Percentiles rank a stretch among this genome's conserved stretches.
These are phyloP conservation scores for Olyra latifolia DNA, from an alignment of 176 grass and related monocot genomes.

Conservation along the genomic window DNA sequence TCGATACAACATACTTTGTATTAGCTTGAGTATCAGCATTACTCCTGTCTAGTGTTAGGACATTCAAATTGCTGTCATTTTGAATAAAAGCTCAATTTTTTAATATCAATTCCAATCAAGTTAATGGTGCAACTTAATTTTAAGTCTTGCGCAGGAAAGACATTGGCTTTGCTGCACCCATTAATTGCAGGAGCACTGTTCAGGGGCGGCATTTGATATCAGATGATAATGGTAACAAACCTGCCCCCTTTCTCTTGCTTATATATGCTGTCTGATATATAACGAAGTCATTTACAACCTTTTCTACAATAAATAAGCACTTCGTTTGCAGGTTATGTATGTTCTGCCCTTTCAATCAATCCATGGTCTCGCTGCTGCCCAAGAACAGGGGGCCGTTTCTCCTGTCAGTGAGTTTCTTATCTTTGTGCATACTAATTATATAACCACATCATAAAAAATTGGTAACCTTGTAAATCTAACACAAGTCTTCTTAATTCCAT, in stretches of 20 bases:
- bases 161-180: constrained; percentile 48
- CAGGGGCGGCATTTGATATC: constrained; percentile 82
- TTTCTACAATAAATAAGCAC: neutral
- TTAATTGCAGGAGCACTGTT: constrained; percentile 77
- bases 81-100: neutral
- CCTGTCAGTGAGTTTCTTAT: constrained; percentile 86
- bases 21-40: neutral
- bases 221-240: constrained; percentile 77
- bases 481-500: constrained; percentile 22
- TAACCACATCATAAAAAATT: neutral
- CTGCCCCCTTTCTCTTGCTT: neutral
- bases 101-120: neutral
- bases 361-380: constrained; percentile 78
- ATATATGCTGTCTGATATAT: neutral
- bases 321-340: constrained; percentile 75
- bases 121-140: neutral
- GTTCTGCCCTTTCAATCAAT: constrained; percentile 70
- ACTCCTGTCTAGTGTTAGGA: neutral
- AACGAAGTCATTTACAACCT: neutral
- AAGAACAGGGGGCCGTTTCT: constrained; percentile 53
- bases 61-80: neutral
- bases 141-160: constrained; percentile 59
- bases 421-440: constrained; percentile 12
- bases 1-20: neutral
- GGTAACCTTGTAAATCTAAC: constrained; percentile 16